Evolutionary conservation across 306 rosid species (phyloP).

Genomic region (Lagenaria siceraria): DNA sequence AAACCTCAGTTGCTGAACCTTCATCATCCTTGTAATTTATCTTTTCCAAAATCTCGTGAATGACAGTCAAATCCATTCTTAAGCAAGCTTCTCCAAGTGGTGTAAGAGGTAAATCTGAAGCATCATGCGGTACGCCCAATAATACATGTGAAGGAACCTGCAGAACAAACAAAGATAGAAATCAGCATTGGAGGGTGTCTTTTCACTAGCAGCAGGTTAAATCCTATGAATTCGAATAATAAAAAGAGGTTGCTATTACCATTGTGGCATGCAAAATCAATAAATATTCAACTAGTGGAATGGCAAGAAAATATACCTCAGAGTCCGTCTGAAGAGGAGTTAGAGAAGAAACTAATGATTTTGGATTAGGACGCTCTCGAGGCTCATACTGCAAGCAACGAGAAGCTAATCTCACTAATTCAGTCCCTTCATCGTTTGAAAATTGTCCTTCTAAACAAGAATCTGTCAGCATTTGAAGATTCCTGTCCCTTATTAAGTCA

Average conservation of each 20-base stretch:
- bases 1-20: constrained; percentile 88
- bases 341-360: constrained; percentile 63
- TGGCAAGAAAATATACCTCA: constrained; percentile 41
- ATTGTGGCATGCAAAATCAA: neutral
- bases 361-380: constrained; percentile 93
- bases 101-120: constrained; percentile 46
- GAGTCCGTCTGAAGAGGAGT: constrained; percentile 78
- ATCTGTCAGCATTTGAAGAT: constrained; percentile 78
- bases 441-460: constrained; percentile 95
- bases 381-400: constrained; percentile 88
- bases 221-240: neutral
- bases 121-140: constrained; percentile 65
- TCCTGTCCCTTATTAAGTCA: constrained; percentile 85
- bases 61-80: constrained; percentile 73
- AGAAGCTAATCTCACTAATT: constrained; percentile 85
- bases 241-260: neutral
- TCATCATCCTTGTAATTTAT: constrained; percentile 88
- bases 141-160: constrained; percentile 82
- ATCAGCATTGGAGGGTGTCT: neutral
- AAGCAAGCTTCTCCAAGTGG: constrained; percentile 81
- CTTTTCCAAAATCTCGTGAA: constrained; percentile 81
- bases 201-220: neutral
- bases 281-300: neutral
- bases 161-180: constrained; percentile 13
- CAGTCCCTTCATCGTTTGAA: constrained; percentile 83